These are phyloP conservation scores for Myriosclerotinia curreyana DNA, from an alignment of 2,329 filamentous ascomycete genomes.

Conservation along the genomic window DNA sequence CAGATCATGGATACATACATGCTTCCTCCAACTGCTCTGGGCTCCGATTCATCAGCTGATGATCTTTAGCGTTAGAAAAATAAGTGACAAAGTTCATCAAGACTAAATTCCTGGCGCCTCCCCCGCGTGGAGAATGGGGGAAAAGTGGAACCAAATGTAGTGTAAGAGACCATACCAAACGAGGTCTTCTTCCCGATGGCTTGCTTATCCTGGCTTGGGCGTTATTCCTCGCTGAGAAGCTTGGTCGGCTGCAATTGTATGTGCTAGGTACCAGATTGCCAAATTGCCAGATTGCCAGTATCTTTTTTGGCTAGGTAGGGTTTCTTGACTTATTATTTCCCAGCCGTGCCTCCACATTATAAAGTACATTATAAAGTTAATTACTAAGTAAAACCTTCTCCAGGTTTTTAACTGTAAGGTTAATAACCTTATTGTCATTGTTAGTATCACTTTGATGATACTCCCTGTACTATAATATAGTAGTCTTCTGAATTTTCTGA, in stretches of 20 bases:
- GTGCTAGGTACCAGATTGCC: neutral
- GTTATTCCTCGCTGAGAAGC: neutral
- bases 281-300: too few species aligned
- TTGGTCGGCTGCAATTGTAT: neutral
- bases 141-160: slow-evolving; percentile 7
- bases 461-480: too few species aligned
- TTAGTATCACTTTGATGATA: too few species aligned
- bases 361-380: neutral
- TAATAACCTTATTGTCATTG: too few species aligned
- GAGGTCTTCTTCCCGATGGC: neutral
- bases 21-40: neutral
- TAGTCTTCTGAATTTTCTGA: too few species aligned
- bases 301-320: neutral
- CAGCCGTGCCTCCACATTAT: neutral
- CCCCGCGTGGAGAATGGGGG: slow-evolving; percentile 11
- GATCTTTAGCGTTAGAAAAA: slow-evolving; percentile 16
- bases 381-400: neutral
- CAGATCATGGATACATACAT: slow-evolving; percentile 1
- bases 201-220: neutral
- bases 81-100: too few species aligned
- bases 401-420: too few species aligned
- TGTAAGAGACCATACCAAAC: neutral
- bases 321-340: neutral
- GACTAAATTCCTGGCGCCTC: slow-evolving; percentile 3
- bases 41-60: slow-evolving; percentile 13